These are phyloP conservation scores for Serendipita sp. DNA, from an alignment of 768 basidiomycete species.

Conservation along the genomic window DNA sequence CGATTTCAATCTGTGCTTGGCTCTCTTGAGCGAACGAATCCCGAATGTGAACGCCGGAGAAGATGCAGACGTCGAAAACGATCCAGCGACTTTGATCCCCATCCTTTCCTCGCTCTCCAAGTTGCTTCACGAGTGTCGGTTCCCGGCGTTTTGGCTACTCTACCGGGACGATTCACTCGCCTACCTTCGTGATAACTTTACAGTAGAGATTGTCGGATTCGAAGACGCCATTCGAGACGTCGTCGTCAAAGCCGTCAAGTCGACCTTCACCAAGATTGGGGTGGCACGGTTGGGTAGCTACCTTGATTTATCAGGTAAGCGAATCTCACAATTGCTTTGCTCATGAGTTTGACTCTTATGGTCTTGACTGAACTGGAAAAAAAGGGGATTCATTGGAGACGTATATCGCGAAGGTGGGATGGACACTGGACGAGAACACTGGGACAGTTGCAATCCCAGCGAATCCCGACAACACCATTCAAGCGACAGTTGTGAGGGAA, in stretches of 20 bases:
- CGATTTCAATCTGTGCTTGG: conserved; percentile 89
- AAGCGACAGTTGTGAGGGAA: conserved; percentile 73
- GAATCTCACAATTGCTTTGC: too few species aligned
- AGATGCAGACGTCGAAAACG: conserved; percentile 44
- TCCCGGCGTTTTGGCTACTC: conserved; percentile 70
- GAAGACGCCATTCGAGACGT: conserved; percentile 71
- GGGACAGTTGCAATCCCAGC: conserved; percentile 54
- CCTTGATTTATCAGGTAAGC: conserved; percentile 45
- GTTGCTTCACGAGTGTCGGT: conserved; percentile 69
- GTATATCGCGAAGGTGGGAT: conserved; percentile 51
- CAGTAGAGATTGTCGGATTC: conserved; percentile 67
- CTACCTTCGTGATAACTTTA: conserved; percentile 69
- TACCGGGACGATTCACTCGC: conserved; percentile 60
- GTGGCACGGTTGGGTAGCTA: conserved; percentile 54
- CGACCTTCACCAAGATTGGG: conserved; percentile 62
- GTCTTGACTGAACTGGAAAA: too few species aligned
- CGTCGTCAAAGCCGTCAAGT: conserved; percentile 58
- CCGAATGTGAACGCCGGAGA: conserved; percentile 12
- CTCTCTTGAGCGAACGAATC: conserved; percentile 66
- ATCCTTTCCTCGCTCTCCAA: conserved; percentile 49
- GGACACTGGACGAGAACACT: conserved; percentile 39
- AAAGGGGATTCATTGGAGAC: conserved; percentile 41
- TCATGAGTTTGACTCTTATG: background rate
- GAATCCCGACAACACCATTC: conserved; percentile 80
- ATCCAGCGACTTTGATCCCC: conserved; percentile 60